Evolutionary conservation across 352 stramenopile species (phyloP).

Genomic region (Phytophthora pseudosyringae): DNA sequence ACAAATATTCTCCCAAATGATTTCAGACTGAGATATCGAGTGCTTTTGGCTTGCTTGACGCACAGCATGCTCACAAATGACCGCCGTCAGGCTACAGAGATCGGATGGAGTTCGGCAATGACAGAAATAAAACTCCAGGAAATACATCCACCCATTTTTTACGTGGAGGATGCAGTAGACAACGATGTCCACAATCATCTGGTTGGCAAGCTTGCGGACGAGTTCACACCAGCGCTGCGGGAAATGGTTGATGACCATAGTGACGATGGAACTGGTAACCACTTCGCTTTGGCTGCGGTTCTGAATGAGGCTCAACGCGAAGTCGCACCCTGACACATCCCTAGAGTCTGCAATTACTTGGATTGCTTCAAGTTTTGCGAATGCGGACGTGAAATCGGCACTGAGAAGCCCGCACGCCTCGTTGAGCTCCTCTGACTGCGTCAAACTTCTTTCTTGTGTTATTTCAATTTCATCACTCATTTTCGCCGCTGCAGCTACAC

Average conservation of each 20-base stretch:
- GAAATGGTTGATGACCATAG: conserved; percentile 56
- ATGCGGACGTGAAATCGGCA: conserved; percentile 49
- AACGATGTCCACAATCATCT: conserved; percentile 72
- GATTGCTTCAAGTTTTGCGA: conserved; percentile 63
- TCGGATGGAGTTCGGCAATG: conserved; percentile 49
- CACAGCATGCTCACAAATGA: conserved; percentile 54
- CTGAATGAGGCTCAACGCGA: conserved; percentile 65
- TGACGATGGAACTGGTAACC: conserved; percentile 60
- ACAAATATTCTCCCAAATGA: conserved; percentile 81
- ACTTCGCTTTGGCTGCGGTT: conserved; percentile 41
- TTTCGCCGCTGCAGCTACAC: conserved; percentile 19
- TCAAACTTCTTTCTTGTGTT: conserved; percentile 25
- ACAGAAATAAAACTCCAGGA: conserved; percentile 82
- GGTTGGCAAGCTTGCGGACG: conserved; percentile 54
- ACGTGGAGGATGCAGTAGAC: conserved; percentile 77
- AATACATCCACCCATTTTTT: conserved; percentile 83
- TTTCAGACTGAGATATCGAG: conserved; percentile 33
- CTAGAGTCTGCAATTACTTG: conserved; percentile 48
- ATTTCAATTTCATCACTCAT: conserved; percentile 6
- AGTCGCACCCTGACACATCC: conserved; percentile 60
- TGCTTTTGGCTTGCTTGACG: conserved; percentile 33
- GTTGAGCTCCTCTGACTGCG: conserved; percentile 51
- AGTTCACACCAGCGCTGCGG: conserved; percentile 52
- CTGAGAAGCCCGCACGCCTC: conserved; percentile 62
- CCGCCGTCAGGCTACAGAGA: conserved; percentile 45